Evolutionary conservation across 1,284 basidiomycete genomes (phyloP).

Genomic region (Cystobasidium pallidum): DNA sequence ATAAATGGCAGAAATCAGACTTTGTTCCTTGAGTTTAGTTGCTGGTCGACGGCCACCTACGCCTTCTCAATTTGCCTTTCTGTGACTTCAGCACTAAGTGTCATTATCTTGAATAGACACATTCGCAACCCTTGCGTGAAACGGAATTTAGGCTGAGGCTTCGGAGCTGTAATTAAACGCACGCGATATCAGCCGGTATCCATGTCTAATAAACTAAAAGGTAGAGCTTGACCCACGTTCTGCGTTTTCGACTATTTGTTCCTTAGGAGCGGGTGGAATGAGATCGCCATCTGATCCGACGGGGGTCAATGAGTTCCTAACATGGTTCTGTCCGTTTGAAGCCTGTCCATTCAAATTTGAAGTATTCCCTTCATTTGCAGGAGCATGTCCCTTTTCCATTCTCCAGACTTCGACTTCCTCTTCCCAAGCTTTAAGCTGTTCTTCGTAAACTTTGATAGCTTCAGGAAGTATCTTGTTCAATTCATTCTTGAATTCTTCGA

Average conservation of each 20-base stretch:
- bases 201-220: too few species aligned
- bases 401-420: slow-evolving; percentile 24
- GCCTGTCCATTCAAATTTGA: slow-evolving; percentile 14
- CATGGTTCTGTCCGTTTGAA: slow-evolving; percentile 7
- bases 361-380: not conserved
- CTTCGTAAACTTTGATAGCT: slow-evolving; percentile 29
- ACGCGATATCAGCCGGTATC: too few species aligned
- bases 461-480: slow-evolving; percentile 19
- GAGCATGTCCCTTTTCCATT: slow-evolving; percentile 14
- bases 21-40: too few species aligned
- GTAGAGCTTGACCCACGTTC: slow-evolving; percentile 44
- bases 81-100: slow-evolving; percentile 47
- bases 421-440: slow-evolving; percentile 30
- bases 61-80: slow-evolving; percentile 50
- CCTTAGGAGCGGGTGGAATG: slow-evolving; percentile 1
- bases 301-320: slow-evolving; percentile 34
- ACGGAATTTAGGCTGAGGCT: slow-evolving; percentile 50
- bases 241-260: not conserved
- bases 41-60: slow-evolving; percentile 45
- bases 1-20: too few species aligned
- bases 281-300: slow-evolving; percentile 35
- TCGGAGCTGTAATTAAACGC: slow-evolving; percentile 15
- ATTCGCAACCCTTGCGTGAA: slow-evolving; percentile 48
- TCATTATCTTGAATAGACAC: slow-evolving; percentile 45
- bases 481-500: slow-evolving; percentile 12